Percentiles rank a stretch among this genome's conserved stretches.
Evolutionary conservation across 768 basidiomycete genomes (phyloP).

Genomic region (Amyloporia xantha): DNA sequence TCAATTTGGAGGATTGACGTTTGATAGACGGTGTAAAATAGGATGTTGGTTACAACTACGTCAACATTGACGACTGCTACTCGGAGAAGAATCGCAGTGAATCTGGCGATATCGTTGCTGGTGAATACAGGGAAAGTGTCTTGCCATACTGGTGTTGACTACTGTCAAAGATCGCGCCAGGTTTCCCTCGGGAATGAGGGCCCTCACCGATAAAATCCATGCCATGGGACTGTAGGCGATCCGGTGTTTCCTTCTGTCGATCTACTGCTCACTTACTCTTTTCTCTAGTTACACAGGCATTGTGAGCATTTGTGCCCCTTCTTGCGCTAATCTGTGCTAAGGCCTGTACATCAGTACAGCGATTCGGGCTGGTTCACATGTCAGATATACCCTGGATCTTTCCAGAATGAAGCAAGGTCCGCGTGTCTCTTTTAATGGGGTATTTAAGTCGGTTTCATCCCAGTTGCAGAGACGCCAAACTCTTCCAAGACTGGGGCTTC

Average conservation of each 20-base stretch:
- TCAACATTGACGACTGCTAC: slow-evolving; percentile 64
- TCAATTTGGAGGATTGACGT: neutral
- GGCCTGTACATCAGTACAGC: slow-evolving; percentile 42
- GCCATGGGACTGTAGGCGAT: slow-evolving; percentile 49
- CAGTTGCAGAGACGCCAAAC: slow-evolving; percentile 40
- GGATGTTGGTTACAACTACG: slow-evolving; percentile 52
- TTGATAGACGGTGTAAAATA: slow-evolving; percentile 15
- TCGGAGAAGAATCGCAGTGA: slow-evolving; percentile 48
- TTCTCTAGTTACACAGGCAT: slow-evolving; percentile 50
- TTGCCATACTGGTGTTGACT: neutral
- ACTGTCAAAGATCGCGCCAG: slow-evolving; percentile 34
- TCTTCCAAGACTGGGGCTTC: slow-evolving; percentile 62
- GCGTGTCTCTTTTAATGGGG: too few relatives aligned
- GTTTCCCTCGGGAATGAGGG: slow-evolving; percentile 55
- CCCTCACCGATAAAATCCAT: slow-evolving; percentile 50
- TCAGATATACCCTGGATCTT: slow-evolving; percentile 58
- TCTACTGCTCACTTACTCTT: neutral
- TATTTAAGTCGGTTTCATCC: neutral
- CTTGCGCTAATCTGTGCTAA: neutral
- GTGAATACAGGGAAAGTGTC: too few relatives aligned
- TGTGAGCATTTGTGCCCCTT: slow-evolving; percentile 28
- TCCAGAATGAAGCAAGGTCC: slow-evolving; percentile 51
- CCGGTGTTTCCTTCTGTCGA: neutral
- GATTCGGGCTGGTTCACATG: slow-evolving; percentile 69
- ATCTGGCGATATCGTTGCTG: slow-evolving; percentile 47